Conservation (phyloP, 768 basidiomycete species). For the Cytidiella melzeri region DNA sequence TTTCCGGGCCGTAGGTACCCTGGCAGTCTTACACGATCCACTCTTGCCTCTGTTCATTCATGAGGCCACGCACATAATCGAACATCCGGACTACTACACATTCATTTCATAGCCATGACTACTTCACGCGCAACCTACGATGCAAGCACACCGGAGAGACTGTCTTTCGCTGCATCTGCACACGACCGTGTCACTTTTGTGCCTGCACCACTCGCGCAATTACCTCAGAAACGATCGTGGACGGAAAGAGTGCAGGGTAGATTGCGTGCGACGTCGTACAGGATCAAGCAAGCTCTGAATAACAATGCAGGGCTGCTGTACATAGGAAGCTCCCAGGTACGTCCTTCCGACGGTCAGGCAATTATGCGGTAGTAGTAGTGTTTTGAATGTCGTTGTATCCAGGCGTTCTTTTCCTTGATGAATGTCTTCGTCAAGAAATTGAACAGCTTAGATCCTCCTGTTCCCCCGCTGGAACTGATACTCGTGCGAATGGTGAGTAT, state of each 20-base stretch:
- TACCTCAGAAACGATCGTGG: neutral
- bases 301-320: conserved; percentile 56
- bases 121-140: conserved; percentile 2
- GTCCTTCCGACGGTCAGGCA: neutral
- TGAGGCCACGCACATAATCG: neutral
- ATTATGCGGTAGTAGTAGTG: neutral
- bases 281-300: neutral
- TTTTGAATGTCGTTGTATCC: neutral
- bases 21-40: too few species aligned
- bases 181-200: neutral
- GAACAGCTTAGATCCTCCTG: conserved; percentile 49
- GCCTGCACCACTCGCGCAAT: neutral
- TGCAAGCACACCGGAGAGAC: conserved; percentile 2
- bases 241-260: neutral
- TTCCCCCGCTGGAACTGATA: conserved; percentile 52
- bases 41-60: neutral
- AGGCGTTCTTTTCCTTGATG: conserved; percentile 49
- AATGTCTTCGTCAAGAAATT: conserved; percentile 60
- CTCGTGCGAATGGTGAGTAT: conserved; percentile 50
- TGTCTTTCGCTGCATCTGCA: neutral
- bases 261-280: neutral
- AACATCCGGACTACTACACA: neutral
- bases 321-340: conserved; percentile 46
- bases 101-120: neutral
- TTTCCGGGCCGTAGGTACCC: too few species aligned